phyloP scores from a whole-genome alignment of 495 filamentous ascomycete species.

The Platismatia glauca region DNA sequence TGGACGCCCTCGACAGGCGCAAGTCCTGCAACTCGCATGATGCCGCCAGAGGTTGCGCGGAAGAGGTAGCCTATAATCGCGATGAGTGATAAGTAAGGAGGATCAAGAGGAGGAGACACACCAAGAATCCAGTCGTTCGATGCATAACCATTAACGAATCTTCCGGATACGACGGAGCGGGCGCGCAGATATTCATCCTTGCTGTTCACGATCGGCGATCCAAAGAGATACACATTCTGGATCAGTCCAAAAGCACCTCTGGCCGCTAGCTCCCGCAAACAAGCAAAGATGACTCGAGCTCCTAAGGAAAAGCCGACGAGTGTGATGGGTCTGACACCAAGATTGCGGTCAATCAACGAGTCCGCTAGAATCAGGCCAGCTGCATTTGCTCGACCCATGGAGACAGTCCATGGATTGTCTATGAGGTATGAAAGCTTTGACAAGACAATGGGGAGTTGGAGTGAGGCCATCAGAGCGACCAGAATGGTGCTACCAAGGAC shows the following conservation, averaged over 20 bases:
- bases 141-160: conserved; percentile 92
- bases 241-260: conserved; percentile 85
- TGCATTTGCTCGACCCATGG: conserved; percentile 75
- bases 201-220: conserved; percentile 83
- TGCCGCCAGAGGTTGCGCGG: conserved; percentile 85
- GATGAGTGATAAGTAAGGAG: neutral
- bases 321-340: conserved; percentile 85
- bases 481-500: conserved; percentile 85
- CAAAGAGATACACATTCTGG: conserved; percentile 93
- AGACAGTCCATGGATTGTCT: conserved; percentile 97
- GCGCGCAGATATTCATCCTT: conserved; percentile 82
- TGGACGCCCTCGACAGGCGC: conserved; percentile 67
- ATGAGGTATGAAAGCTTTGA: conserved; percentile 95
- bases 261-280: conserved; percentile 75
- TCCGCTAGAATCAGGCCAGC: conserved; percentile 94
- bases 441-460: conserved; percentile 87
- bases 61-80: conserved; percentile 66
- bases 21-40: conserved; percentile 85
- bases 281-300: conserved; percentile 85
- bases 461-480: conserved; percentile 77
- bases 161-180: conserved; percentile 71
- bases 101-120: conserved; percentile 17
- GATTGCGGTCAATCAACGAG: conserved; percentile 82
- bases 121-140: conserved; percentile 94
- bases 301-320: conserved; percentile 96